Base-by-base conservation (phyloP, 225 moss, liverwort and hornwort species). In the Pseudoscleropodium purum region DNA sequence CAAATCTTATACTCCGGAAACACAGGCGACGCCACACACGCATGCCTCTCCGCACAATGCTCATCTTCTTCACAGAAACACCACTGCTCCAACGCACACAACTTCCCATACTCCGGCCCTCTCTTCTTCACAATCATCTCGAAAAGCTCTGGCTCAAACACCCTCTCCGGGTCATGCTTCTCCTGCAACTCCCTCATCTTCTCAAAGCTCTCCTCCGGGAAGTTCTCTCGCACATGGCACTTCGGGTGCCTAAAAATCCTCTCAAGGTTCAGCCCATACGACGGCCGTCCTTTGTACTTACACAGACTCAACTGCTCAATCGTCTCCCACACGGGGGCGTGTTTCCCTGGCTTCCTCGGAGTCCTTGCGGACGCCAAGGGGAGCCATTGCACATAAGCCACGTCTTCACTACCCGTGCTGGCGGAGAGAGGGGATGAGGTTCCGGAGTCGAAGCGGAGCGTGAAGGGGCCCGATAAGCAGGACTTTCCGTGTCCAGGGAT, bases 231-330 rank as follows among this genome's bases (percentile, higher is more conserved):
- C 87, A 93, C 91, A 56, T 92, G 89, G 78, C 95, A 95, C 21
- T 76, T n/a, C 18, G 89, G 91, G 56, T 95, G 91, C 3, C 90
- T 83, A 27, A 95, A 95, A 8, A 24, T 23, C 34, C 94, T 88
- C 79, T 94, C 94, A 20, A 72, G 11, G 91, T 93, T 95, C 84
- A 92, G 92, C 16, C 94, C 95, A 68, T 87, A 93, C 59, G 93
- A 89, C 12, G 95, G 89, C 60, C 95, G 78, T 12, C 84, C 94
- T 39, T 84, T 70, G 30, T 92, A 95, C 77, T 95, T 95, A 57
- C 95, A 95, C 73, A 95, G 21, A 14, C 63, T 91, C 78, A 95
- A 79, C 73, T 95, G 96, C 90, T 95, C 96, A 9, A 95, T 83
- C 3, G 93, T 92, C 33, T 95, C 91, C 18, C 33, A 33, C 37